A percentile compares a stretch with the other conserved stretches of the same genome.
Conservation (phyloP, 139 green algal genomes). For the Astrephomene gubernaculifera region DNA sequence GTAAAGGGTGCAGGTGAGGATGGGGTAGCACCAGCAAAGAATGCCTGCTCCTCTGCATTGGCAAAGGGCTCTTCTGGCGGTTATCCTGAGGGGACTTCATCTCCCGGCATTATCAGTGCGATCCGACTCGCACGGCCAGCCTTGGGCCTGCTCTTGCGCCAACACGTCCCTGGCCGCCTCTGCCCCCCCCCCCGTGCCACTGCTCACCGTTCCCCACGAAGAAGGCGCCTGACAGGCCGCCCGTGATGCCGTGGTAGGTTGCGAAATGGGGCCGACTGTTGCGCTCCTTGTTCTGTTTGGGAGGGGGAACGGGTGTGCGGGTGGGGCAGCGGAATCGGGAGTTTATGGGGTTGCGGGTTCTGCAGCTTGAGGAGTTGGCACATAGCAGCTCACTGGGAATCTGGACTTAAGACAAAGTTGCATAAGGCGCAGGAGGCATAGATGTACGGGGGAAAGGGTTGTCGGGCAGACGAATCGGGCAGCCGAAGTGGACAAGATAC, state of each 20-base stretch:
- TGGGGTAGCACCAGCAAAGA: too few species aligned
- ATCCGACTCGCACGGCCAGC: too few species aligned
- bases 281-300: conserved; percentile 31
- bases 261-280: conserved; percentile 9
- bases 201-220: conserved; percentile 12
- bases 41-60: too few species aligned
- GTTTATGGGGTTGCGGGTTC: neutral
- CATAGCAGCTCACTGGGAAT: neutral
- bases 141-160: too few species aligned
- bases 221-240: neutral
- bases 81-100: too few species aligned
- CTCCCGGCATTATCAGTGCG: too few species aligned
- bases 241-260: conserved; percentile 23
- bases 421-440: neutral
- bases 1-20: too few species aligned
- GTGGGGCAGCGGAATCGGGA: neutral
- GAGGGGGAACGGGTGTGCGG: neutral
- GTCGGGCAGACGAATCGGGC: neutral
- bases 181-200: too few species aligned
- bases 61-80: too few species aligned
- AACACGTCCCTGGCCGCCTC: too few species aligned
- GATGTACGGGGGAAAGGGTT: neutral
- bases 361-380: neutral
- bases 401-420: neutral
- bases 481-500: neutral